Evolutionary conservation across 805 yeast species (phyloP).

Genomic region (Candida succiphila): DNA sequence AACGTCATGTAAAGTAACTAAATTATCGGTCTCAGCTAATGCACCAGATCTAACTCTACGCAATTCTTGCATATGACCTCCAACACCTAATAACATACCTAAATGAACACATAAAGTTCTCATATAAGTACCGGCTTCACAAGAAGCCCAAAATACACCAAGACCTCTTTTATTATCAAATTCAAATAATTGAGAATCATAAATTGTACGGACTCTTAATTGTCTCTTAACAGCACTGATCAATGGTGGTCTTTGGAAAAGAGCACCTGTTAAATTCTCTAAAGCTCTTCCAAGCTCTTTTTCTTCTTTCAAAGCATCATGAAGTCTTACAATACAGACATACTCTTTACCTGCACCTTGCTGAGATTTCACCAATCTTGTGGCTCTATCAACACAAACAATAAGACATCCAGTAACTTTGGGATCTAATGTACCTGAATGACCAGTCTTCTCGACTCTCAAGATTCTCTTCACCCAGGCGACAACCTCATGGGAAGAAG

Average conservation of each 20-base stretch:
- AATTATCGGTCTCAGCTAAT: constrained; percentile 75
- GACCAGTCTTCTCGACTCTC: constrained; percentile 96
- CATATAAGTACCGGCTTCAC: constrained; percentile 99
- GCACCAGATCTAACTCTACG: constrained; percentile 99
- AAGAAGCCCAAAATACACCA: constrained; percentile 98
- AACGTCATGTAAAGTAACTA: constrained; percentile 95
- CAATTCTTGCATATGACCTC: constrained; percentile 99
- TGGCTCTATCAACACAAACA: constrained; percentile 97
- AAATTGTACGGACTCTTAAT: constrained; percentile 94
- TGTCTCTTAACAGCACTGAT: constrained; percentile 99
- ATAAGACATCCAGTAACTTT: constrained; percentile 95
- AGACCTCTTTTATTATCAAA: constrained; percentile 94
- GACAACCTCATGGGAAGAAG: constrained; percentile 98
- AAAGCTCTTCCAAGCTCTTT: constrained; percentile 76
- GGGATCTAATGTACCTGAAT: constrained; percentile 98
- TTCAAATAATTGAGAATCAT: constrained; percentile 91
- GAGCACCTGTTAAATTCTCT: constrained; percentile 95
- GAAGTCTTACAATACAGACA: constrained; percentile 94
- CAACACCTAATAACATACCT: constrained; percentile 97
- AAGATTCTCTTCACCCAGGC: constrained; percentile 98
- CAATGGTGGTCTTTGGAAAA: constrained; percentile 98
- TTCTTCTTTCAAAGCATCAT: constrained; percentile 84
- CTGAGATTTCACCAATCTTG: constrained; percentile 95
- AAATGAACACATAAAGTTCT: constrained; percentile 97
- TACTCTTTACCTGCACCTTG: constrained; percentile 99